Evolutionary conservation across 2,329 filamentous ascomycete genomes (phyloP).

Genomic region (Leptographium galeiforme): DNA sequence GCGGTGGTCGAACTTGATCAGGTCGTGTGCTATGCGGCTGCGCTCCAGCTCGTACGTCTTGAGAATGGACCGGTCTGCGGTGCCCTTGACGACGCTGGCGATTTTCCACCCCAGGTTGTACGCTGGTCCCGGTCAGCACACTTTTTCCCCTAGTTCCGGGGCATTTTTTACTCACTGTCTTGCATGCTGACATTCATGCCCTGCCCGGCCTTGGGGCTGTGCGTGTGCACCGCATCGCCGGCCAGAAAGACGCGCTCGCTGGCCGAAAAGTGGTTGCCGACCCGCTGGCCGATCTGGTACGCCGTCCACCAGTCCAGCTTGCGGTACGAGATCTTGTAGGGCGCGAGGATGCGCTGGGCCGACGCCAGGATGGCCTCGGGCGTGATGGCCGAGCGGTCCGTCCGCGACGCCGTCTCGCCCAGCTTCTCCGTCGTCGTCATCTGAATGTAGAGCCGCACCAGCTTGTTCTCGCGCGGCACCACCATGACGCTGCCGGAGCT

Average conservation of each 20-base stretch:
- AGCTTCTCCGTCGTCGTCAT: conserved; percentile 22
- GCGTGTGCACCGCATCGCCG: conserved; percentile 18
- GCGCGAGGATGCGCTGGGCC: conserved; percentile 50
- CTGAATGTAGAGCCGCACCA: conserved; percentile 46
- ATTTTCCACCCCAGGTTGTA: no score
- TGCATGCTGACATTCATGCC: conserved; percentile 27
- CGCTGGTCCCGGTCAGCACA: no score
- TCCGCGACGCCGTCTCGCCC: conserved; percentile 24
- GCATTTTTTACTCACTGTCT: no score
- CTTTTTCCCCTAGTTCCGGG: no score
- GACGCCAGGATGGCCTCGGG: conserved; percentile 48
- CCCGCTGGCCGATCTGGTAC: conserved; percentile 46
- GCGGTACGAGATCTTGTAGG: conserved; percentile 52
- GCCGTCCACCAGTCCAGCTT: conserved; percentile 34
- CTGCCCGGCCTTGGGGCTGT: no score
- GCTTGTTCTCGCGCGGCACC: conserved; percentile 44
- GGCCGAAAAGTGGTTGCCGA: conserved; percentile 33
- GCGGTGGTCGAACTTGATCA: conserved; percentile 16
- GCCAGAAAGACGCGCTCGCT: conserved; percentile 44
- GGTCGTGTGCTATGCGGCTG: no score
- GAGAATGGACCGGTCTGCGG: no score
- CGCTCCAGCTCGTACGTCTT: no score
- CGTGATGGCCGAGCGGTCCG: conserved; percentile 49
- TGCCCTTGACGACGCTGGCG: no score
- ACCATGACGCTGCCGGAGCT: conserved; percentile 40